Evolutionary conservation across 2,329 filamentous ascomycete species (phyloP), one percentile per base, ranked within the genome.

Genomic region (Colletotrichum horii): DNA sequence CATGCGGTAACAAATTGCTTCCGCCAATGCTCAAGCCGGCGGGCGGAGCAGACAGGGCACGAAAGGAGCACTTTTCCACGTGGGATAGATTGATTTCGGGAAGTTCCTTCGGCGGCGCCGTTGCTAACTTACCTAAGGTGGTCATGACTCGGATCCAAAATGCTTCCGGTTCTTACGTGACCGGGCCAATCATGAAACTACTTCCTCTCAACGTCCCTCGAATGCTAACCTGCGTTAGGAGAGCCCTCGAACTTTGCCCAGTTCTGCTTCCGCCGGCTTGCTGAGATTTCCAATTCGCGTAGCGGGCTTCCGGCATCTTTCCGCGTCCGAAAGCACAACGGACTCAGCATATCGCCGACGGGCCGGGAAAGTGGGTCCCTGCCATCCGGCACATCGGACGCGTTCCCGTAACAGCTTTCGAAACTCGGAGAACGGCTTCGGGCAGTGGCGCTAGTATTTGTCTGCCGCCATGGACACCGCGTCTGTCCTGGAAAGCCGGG

Each of bases 101-200:
- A 74, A 68, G 65, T 74, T 67, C 74, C 74, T 56, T 68, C 32
- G 24, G 28, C 12, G 16, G 8, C 8, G 22, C 34, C 9, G 28
- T 43, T 26, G 28, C 43, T 12, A 60, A 30, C 74, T 75, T 75
- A 74, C 65, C 70, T 68, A 74, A 74, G 56, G 43, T 56, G 60
- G 60, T 28, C 58, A 22, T 12, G 28, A 26, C 30, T 48, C 75
- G 75, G 75, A 69, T 65, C 22, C 58, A 77, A 56, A 38, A 55
- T 76, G 28, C 64, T 26, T 66, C 75, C 75, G 75, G 22, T 26
- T 30, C 61, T 76, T 74, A 52, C 70, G 70, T 74, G 70, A 70
- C 70, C 56, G 26, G 56, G 58, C 74, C 74, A 76, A 74, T 75
- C 72, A 71, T 72, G 55, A 71, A 75, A 75, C 68, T 56, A 55